Percentiles rank a stretch among this genome's conserved stretches.
These are phyloP conservation scores for Paramecium tetraurelia DNA, from an alignment of 73 alveolate species.

Conservation along the genomic window DNA sequence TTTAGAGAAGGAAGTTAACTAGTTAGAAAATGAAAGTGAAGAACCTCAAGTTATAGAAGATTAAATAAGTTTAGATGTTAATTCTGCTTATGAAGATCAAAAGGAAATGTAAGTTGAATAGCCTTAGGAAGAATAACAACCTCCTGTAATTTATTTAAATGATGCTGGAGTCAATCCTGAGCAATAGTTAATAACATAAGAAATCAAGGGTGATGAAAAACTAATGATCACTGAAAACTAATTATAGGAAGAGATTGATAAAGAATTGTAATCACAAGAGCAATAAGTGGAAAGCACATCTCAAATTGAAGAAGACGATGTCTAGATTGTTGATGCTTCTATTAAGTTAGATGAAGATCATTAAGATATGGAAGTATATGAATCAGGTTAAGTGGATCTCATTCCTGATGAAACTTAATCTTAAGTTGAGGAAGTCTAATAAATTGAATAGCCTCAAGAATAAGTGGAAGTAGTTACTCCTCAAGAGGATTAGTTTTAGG, in stretches of 20 bases:
- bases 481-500: background rate
- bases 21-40: background rate
- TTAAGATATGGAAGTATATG: background rate
- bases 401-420: background rate
- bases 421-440: background rate
- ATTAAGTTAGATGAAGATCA: slow-evolving; percentile 9
- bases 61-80: background rate
- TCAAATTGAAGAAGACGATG: background rate
- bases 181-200: background rate
- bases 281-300: background rate
- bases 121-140: background rate
- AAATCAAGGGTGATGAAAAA: background rate
- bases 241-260: background rate
- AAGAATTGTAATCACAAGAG: background rate
- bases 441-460: background rate
- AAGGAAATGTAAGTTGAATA: background rate
- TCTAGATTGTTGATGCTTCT: background rate
- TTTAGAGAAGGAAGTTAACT: background rate
- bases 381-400: background rate
- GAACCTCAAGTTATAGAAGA: background rate
- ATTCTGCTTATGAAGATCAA: background rate
- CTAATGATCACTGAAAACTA: background rate
- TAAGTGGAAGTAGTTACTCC: background rate
- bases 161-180: background rate
- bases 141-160: background rate